These are phyloP conservation scores for Chlamydomonas schloesseri DNA, from an alignment of 139 green algal species.

Conservation along the genomic window DNA sequence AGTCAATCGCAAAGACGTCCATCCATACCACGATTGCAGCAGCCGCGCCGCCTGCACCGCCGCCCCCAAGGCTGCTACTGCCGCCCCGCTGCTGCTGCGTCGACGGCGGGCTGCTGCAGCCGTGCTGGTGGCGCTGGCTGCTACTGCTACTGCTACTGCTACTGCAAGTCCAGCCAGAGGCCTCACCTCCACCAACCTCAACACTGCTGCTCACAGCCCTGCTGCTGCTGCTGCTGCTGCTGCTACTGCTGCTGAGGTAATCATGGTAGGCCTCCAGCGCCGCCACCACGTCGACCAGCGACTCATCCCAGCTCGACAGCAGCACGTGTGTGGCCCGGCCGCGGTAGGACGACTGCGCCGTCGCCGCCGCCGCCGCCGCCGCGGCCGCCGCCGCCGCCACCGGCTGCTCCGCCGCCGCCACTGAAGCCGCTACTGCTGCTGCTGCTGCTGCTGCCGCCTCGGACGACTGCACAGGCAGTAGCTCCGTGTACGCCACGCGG, in stretches of 20 bases:
- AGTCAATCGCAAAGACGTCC: too few species aligned
- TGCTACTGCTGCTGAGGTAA: background rate
- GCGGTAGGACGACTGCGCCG: background rate
- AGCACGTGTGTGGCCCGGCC: conserved; percentile 10
- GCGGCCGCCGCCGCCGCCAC: too few species aligned
- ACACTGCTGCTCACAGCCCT: background rate
- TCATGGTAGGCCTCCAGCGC: background rate
- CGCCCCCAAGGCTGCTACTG: background rate
- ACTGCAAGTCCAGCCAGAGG: background rate
- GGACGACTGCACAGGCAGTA: conserved; percentile 1
- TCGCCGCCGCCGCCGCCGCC: too few species aligned
- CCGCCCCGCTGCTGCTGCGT: background rate
- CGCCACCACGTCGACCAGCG: background rate
- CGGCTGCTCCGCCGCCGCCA: too few species aligned
- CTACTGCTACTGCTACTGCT: background rate
- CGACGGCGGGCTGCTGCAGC: conserved; percentile 19
- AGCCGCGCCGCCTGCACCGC: too few species aligned
- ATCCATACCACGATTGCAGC: too few species aligned
- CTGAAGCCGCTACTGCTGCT: too few species aligned
- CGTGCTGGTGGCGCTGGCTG: background rate
- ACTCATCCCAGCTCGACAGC: conserved; percentile 34
- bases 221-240: background rate
- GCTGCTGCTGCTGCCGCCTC: too few species aligned
- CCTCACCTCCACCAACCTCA: background rate
- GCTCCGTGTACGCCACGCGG: background rate